Conservation (phyloP, 257 asterid species). For the Orobanche coerulescens region DNA sequence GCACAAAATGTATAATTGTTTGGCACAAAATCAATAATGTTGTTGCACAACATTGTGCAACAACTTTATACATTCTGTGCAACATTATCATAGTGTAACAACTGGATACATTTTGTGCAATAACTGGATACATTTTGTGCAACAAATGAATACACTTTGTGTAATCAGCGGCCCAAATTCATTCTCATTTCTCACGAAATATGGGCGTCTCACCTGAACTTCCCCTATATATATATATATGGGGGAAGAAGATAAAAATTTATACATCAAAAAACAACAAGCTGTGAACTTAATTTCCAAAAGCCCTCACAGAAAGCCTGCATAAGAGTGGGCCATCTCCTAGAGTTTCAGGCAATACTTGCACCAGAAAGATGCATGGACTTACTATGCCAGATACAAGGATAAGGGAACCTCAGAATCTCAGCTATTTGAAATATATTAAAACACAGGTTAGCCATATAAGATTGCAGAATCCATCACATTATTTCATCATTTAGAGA, state of each 20-base stretch:
- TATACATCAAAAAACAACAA: constrained; percentile 3
- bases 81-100: too few species aligned
- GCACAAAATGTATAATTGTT: too few species aligned
- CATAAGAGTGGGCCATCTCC: constrained; percentile 1
- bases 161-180: too few species aligned
- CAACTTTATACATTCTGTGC: too few species aligned
- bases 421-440: neutral
- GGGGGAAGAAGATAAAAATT: neutral
- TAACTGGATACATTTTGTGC: too few species aligned
- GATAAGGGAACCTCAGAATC: constrained; percentile 1
- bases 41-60: too few species aligned
- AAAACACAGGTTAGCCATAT: constrained; percentile 1
- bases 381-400: constrained; percentile 8
- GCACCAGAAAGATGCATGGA: neutral
- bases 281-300: constrained; percentile 3
- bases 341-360: neutral
- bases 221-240: too few species aligned
- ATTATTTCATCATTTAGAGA: constrained; percentile 19
- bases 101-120: too few species aligned
- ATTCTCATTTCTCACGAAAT: too few species aligned
- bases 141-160: too few species aligned
- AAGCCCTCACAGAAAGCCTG: constrained; percentile 12
- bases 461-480: constrained; percentile 18
- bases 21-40: too few species aligned
- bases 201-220: too few species aligned